Evolutionary conservation across 2,329 filamentous ascomycete species (phyloP).

Genomic region (Clonostachys sp.): DNA sequence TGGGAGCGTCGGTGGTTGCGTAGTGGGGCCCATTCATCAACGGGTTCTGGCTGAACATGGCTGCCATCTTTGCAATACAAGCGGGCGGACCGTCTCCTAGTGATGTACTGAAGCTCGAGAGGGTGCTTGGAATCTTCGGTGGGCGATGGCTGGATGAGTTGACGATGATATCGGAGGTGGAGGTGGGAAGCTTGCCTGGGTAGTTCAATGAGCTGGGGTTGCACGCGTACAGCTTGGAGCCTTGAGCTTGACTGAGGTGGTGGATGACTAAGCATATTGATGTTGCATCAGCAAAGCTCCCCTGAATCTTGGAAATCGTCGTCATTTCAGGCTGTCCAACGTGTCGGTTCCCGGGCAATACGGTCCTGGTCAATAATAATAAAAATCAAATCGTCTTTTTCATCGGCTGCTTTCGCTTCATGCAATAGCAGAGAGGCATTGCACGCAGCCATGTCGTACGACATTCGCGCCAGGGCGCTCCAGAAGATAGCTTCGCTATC

Average conservation of each 20-base stretch:
- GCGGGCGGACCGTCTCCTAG: no score
- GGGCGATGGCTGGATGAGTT: conserved; percentile 3
- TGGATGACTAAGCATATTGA: conserved; percentile 30
- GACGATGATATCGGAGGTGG: conserved; percentile 5
- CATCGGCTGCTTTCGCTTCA: background rate
- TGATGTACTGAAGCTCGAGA: no score
- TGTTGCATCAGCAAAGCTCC: no score
- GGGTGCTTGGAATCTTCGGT: no score
- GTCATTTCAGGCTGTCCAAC: no score
- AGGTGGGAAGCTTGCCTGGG: conserved; percentile 11
- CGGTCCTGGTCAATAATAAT: no score
- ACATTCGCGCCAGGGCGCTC: conserved; percentile 58
- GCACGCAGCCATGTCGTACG: conserved; percentile 36
- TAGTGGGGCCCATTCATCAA: conserved; percentile 66
- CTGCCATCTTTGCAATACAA: conserved; percentile 42
- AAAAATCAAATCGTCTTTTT: no score
- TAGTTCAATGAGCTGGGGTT: no score
- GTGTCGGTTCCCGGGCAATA: no score
- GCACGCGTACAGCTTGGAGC: conserved; percentile 46
- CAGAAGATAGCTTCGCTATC: conserved; percentile 63
- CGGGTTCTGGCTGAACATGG: conserved; percentile 68
- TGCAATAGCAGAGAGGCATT: background rate
- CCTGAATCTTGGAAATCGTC: no score
- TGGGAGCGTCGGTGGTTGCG: conserved; percentile 59
- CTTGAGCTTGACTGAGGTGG: conserved; percentile 29